phyloP scores from a whole-genome alignment of 495 filamentous ascomycete genomes.

The Lasiosphaeriaceae sp. region DNA sequence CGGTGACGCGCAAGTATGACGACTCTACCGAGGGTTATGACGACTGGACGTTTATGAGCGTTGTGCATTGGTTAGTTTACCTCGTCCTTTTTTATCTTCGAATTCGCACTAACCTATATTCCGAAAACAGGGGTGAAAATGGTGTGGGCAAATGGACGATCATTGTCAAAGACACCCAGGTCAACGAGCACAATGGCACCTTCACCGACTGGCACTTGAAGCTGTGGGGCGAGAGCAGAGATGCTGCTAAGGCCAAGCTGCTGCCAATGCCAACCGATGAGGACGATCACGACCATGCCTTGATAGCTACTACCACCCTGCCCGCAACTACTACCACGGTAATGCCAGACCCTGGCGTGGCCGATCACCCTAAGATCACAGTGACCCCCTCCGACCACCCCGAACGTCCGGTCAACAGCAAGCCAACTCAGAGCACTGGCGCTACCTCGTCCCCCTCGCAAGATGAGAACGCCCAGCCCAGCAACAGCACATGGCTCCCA shows the following conservation, averaged over 20 bases:
- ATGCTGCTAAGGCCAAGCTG: slow-evolving; percentile 62
- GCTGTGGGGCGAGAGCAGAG: slow-evolving; percentile 85
- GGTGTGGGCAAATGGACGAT: slow-evolving; percentile 87
- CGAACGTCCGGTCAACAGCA: slow-evolving; percentile 66
- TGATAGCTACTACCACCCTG: slow-evolving; percentile 39
- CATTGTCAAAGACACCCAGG: slow-evolving; percentile 78
- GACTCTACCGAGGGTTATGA: slow-evolving; percentile 65
- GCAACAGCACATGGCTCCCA: slow-evolving; percentile 60
- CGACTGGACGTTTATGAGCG: slow-evolving; percentile 99
- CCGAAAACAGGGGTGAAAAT: slow-evolving; percentile 69
- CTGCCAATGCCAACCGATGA: slow-evolving; percentile 81
- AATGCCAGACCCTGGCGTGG: slow-evolving; percentile 14
- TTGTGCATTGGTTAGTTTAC: slow-evolving; percentile 80
- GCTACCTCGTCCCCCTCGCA: slow-evolving; percentile 23
- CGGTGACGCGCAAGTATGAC: slow-evolving; percentile 66
- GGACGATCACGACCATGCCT: slow-evolving; percentile 76
- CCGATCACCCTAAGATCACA: slow-evolving; percentile 28
- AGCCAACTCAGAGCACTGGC: slow-evolving; percentile 34
- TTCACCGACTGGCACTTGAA: slow-evolving; percentile 93
- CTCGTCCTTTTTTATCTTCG: not conserved
- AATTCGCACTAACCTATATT: slow-evolving; percentile 15
- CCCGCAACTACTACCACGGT: slow-evolving; percentile 39
- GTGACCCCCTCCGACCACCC: slow-evolving; percentile 65
- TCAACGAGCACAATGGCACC: slow-evolving; percentile 70
- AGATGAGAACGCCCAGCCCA: slow-evolving; percentile 32